Evolutionary conservation across 768 basidiomycete species (phyloP).

Genomic region (Leccinellum luteum): DNA sequence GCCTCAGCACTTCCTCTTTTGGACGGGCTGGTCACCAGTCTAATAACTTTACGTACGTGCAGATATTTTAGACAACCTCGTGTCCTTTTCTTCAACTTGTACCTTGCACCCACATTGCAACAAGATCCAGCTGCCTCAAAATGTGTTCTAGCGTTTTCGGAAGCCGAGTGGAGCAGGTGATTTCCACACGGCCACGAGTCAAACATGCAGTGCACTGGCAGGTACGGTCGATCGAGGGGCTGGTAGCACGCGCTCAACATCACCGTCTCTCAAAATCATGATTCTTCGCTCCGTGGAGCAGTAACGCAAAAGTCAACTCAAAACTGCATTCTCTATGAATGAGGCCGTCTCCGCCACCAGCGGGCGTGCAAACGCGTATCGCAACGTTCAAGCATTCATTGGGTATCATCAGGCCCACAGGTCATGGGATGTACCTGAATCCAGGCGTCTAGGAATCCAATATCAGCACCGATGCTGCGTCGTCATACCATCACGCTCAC

Average conservation of each 20-base stretch:
- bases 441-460: conserved; percentile 10
- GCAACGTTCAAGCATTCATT: not conserved
- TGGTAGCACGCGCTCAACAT: not conserved
- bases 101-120: too few relatives aligned
- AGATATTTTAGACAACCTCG: too few relatives aligned
- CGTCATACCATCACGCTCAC: conserved; percentile 30
- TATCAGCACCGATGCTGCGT: not conserved
- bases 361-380: not conserved
- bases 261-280: not conserved
- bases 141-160: too few relatives aligned
- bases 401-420: not conserved
- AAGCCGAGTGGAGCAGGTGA: too few relatives aligned
- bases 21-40: too few relatives aligned
- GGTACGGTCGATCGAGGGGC: not conserved
- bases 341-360: not conserved
- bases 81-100: too few relatives aligned
- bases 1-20: too few relatives aligned
- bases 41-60: too few relatives aligned
- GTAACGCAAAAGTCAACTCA: not conserved
- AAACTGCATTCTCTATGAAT: not conserved
- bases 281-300: not conserved
- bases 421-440: conserved; percentile 23
- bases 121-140: too few relatives aligned
- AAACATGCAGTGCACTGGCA: too few relatives aligned
- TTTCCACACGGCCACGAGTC: too few relatives aligned